phyloP scores from a whole-genome alignment of 23 red algal genomes.

The Gracilaria gracilis region DNA sequence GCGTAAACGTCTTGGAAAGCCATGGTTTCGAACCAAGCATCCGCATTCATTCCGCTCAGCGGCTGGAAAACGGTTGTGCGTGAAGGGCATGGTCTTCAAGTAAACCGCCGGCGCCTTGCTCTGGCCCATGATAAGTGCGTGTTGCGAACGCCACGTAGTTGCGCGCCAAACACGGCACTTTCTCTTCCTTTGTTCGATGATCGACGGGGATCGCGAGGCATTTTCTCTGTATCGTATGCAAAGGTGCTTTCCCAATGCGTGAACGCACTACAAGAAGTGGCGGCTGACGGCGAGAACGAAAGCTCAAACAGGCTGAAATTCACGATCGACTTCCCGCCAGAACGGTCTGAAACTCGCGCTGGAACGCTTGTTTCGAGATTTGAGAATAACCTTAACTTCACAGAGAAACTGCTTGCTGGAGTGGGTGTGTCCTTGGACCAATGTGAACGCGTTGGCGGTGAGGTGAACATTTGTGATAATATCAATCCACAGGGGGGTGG shows the following conservation, averaged over 20 bases:
- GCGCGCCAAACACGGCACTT: neutral
- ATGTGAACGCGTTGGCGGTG: slow-evolving; percentile 39
- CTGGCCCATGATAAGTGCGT: neutral
- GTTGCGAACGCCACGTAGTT: neutral
- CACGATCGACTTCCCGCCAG: slow-evolving; percentile 73
- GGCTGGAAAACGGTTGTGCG: neutral
- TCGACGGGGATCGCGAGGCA: neutral
- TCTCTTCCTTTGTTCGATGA: slow-evolving; percentile 15
- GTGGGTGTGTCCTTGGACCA: slow-evolving; percentile 2
- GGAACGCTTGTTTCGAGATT: slow-evolving; percentile 81
- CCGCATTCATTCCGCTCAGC: neutral
- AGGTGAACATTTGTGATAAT: slow-evolving; percentile 64
- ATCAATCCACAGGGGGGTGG: slow-evolving; percentile 81
- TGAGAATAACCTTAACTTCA: slow-evolving; percentile 74
- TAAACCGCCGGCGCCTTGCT: neutral
- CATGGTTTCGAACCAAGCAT: neutral
- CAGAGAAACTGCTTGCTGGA: slow-evolving; percentile 16
- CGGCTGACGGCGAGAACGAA: neutral
- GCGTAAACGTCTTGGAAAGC: neutral
- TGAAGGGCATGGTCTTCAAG: neutral
- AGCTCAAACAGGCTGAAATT: neutral
- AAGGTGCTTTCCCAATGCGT: slow-evolving; percentile 22
- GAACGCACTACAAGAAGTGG: neutral
- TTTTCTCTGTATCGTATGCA: neutral
- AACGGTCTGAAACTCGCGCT: slow-evolving; percentile 53